These are phyloP conservation scores for Tetracladium setigerum DNA, from an alignment of 495 filamentous ascomycete species.

Conservation along the genomic window DNA sequence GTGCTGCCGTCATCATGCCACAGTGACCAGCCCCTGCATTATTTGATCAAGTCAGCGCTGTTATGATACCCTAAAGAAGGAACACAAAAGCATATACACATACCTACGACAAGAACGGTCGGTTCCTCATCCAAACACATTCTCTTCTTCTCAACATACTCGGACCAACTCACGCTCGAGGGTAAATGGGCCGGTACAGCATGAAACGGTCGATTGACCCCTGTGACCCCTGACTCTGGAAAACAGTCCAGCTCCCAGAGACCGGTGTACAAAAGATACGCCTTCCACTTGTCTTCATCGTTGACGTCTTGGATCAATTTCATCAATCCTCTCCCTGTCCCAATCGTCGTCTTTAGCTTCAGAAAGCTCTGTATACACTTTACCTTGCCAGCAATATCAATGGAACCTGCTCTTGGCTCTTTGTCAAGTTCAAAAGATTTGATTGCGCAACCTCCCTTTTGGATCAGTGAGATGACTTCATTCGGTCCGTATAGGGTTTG, in stretches of 20 bases:
- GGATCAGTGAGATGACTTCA: conserved; percentile 35
- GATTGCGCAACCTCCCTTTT: conserved; percentile 17
- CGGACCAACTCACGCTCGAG: conserved; percentile 41
- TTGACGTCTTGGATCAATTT: conserved; percentile 33
- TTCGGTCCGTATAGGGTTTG: conserved; percentile 40
- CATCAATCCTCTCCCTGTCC: conserved; percentile 40
- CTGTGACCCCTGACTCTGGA: conserved; percentile 45
- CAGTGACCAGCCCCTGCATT: conserved; percentile 25
- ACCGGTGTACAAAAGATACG: conserved; percentile 44
- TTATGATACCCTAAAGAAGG: not conserved
- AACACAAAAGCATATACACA: not conserved
- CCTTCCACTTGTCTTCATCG: conserved; percentile 39
- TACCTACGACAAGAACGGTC: conserved; percentile 48
- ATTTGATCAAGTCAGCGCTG: not conserved
- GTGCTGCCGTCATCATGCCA: conserved; percentile 48
- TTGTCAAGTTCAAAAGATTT: conserved; percentile 34
- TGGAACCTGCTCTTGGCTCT: conserved; percentile 36
- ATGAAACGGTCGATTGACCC: conserved; percentile 30
- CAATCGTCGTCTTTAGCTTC: conserved; percentile 30
- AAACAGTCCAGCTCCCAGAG: conserved; percentile 39
- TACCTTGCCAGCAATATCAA: conserved; percentile 31
- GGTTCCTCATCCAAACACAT: conserved; percentile 47
- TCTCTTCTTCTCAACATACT: conserved; percentile 38
- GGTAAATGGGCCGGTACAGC: conserved; percentile 4
- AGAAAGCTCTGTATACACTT: conserved; percentile 14